phyloP scores from a whole-genome alignment of 2,329 filamentous ascomycete genomes.

The Xylariaceae sp. region DNA sequence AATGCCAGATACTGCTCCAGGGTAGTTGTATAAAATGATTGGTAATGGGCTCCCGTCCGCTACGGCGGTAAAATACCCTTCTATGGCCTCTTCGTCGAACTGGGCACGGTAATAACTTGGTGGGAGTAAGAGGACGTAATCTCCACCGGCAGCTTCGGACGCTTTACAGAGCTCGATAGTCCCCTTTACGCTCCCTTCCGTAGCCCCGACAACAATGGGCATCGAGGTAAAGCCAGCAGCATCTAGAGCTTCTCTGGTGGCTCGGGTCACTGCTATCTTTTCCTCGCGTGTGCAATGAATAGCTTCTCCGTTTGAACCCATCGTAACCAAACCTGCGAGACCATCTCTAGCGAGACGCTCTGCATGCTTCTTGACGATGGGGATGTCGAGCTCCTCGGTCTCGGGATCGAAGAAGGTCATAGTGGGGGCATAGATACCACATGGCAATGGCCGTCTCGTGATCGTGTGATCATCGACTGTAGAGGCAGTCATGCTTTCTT shows the following conservation, averaged over 20 bases:
- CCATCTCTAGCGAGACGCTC: constrained; percentile 76
- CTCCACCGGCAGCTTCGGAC: constrained; percentile 69
- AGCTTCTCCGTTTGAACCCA: constrained; percentile 91
- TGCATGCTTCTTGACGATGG: constrained; percentile 78
- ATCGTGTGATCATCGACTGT: constrained; percentile 41
- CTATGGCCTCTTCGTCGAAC: constrained; percentile 73
- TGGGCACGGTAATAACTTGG: constrained; percentile 82
- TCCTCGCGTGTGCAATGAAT: constrained; percentile 81
- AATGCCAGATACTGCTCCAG: constrained; percentile 81
- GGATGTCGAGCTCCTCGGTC: constrained; percentile 82
- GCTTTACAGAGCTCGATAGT: constrained; percentile 76
- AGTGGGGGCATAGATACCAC: constrained; percentile 84
- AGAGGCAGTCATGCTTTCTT: constrained; percentile 41
- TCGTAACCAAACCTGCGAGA: constrained; percentile 78
- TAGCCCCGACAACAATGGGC: constrained; percentile 82
- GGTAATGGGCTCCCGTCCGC: constrained; percentile 76
- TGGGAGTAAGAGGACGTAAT: constrained; percentile 78
- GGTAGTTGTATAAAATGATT: constrained; percentile 90
- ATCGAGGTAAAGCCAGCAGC: constrained; percentile 74
- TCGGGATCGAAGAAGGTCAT: constrained; percentile 88
- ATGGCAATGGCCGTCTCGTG: constrained; percentile 63
- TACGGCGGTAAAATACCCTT: constrained; percentile 73
- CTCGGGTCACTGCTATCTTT: constrained; percentile 72
- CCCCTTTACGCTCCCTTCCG: constrained; percentile 78
- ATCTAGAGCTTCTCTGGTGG: constrained; percentile 80